Percentiles rank a stretch among this genome's conserved stretches.
phyloP scores from a whole-genome alignment of 208 protist species.

The Vickermania ingenoplastis region DNA sequence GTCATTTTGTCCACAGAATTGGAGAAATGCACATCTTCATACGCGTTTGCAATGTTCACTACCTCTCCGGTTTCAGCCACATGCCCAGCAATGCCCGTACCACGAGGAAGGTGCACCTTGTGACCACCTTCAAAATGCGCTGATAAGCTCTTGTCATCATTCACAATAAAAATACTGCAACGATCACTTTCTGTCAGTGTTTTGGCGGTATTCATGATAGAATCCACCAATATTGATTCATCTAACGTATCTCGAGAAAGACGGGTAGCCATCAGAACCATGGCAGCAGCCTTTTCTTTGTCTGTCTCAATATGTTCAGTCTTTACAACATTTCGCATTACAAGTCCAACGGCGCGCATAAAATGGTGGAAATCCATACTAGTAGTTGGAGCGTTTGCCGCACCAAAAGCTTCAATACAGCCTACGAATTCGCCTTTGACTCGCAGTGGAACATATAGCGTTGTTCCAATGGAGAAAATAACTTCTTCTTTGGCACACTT shows the following conservation, averaged over 20 bases:
- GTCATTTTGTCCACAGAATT: slow-evolving; percentile 49
- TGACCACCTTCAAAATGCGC: slow-evolving; percentile 68
- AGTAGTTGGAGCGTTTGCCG: not conserved
- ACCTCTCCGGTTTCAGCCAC: slow-evolving; percentile 37
- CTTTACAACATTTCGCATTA: slow-evolving; percentile 15
- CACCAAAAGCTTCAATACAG: slow-evolving; percentile 13
- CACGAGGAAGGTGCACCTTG: slow-evolving; percentile 32
- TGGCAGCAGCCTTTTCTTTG: slow-evolving; percentile 56
- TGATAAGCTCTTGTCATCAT: slow-evolving; percentile 32
- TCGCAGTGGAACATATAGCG: slow-evolving; percentile 14
- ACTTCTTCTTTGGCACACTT: slow-evolving; percentile 8
- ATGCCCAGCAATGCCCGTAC: slow-evolving; percentile 54
- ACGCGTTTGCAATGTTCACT: slow-evolving; percentile 63
- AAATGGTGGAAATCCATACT: not conserved
- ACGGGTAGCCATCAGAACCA: slow-evolving; percentile 73
- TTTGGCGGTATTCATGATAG: slow-evolving; percentile 74
- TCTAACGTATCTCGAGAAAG: slow-evolving; percentile 71
- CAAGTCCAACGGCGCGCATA: not conserved
- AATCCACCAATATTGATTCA: slow-evolving; percentile 53
- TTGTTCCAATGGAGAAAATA: slow-evolving; percentile 11
- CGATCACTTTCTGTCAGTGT: slow-evolving; percentile 55
- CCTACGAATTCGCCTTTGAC: slow-evolving; percentile 10
- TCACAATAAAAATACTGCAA: slow-evolving; percentile 63
- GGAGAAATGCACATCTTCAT: slow-evolving; percentile 61
- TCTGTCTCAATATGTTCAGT: slow-evolving; percentile 13